A percentile compares a stretch with the other conserved stretches of the same genome.
Conservation (phyloP, 495 filamentous ascomycete genomes). For the Cercophora scortea region DNA sequence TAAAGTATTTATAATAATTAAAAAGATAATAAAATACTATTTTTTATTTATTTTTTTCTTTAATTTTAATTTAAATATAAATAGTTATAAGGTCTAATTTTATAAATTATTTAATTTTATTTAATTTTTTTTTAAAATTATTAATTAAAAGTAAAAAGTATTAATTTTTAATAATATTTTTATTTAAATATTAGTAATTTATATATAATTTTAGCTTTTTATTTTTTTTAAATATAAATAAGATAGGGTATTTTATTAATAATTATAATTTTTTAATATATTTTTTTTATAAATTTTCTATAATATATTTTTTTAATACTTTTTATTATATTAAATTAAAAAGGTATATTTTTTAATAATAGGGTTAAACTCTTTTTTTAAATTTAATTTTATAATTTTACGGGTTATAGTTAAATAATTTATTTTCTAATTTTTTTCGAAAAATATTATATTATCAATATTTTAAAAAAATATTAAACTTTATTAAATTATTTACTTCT, state of each 20-base stretch:
- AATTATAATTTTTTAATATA: not conserved
- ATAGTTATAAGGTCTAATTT: not conserved
- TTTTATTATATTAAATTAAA: no score
- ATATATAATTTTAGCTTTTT: not conserved
- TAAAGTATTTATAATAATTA: not conserved
- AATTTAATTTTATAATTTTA: no score
- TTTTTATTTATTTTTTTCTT: constrained; percentile 3
- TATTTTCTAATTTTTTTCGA: no score
- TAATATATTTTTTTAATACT: not conserved
- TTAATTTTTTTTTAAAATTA: not conserved
- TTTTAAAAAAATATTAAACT: no score
- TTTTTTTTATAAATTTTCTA: not conserved
- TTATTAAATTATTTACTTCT: no score
- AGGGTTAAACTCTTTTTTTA: no score
- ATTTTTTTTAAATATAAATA: constrained; percentile 3
- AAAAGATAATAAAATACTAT: not conserved
- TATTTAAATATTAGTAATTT: constrained; percentile 1
- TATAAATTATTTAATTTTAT: not conserved
- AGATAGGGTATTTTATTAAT: not conserved
- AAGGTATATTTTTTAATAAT: no score
- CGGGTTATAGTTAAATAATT: no score
- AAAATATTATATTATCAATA: no score
- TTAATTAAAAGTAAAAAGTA: constrained; percentile 1
- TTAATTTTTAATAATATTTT: constrained; percentile 1
- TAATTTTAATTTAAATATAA: constrained; percentile 1